These are phyloP conservation scores for Ogataea angusta DNA, from an alignment of 805 yeast genomes.

Conservation along the genomic window DNA sequence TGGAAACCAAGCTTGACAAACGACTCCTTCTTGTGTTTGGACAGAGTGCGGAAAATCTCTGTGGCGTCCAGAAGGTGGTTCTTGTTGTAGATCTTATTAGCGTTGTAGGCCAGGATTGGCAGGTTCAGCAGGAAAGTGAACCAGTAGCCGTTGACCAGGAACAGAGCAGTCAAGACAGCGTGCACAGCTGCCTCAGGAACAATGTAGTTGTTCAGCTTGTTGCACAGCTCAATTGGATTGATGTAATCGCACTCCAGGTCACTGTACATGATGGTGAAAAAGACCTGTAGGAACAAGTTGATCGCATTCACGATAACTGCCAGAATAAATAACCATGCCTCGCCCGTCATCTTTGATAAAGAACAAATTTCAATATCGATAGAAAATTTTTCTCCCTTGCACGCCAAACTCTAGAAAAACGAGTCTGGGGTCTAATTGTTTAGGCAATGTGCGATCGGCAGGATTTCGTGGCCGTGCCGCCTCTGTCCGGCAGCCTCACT, in stretches of 20 bases:
- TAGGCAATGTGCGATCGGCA: slow-evolving; percentile 2
- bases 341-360: slow-evolving; percentile 28
- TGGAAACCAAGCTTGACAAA: slow-evolving; percentile 90
- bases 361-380: slow-evolving; percentile 9
- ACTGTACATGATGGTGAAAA: slow-evolving; percentile 91
- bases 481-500: slow-evolving; percentile 3
- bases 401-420: slow-evolving; percentile 2
- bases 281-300: slow-evolving; percentile 87
- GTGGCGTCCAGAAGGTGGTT: slow-evolving; percentile 92
- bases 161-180: slow-evolving; percentile 62
- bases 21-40: slow-evolving; percentile 89
- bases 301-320: slow-evolving; percentile 84
- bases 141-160: slow-evolving; percentile 90
- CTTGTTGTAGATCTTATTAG: slow-evolving; percentile 72
- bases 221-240: slow-evolving; percentile 95
- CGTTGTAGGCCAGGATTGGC: slow-evolving; percentile 83
- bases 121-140: slow-evolving; percentile 76
- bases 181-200: slow-evolving; percentile 89
- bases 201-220: slow-evolving; percentile 83
- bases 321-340: slow-evolving; percentile 56
- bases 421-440: neutral
- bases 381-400: slow-evolving; percentile 8
- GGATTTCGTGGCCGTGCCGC: slow-evolving; percentile 5
- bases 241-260: slow-evolving; percentile 95
- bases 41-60: slow-evolving; percentile 91